These are phyloP conservation scores for Cyclaneusma minus DNA, from an alignment of 2,329 filamentous ascomycete species.

Conservation along the genomic window DNA sequence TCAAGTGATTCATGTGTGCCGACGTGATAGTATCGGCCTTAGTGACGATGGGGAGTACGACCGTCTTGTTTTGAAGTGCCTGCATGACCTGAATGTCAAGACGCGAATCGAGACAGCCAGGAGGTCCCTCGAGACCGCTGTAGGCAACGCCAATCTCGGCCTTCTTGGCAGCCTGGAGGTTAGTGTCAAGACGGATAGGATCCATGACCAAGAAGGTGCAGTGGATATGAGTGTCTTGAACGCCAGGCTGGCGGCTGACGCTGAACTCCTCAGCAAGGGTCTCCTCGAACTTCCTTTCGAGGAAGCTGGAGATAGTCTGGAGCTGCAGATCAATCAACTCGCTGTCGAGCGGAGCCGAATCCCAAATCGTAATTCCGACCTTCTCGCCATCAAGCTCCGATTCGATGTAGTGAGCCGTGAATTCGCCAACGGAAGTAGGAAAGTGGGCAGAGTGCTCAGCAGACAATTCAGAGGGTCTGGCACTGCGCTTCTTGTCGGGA, in stretches of 20 bases:
- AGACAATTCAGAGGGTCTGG: conserved; percentile 18
- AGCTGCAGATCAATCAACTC: conserved; percentile 89
- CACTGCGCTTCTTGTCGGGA: conserved; percentile 57
- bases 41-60: conserved; percentile 85
- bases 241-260: conserved; percentile 80
- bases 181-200: conserved; percentile 70
- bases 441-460: conserved; percentile 41
- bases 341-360: conserved; percentile 89
- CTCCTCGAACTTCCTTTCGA: conserved; percentile 97
- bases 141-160: too few species aligned
- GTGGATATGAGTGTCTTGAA: conserved; percentile 93
- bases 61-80: conserved; percentile 81
- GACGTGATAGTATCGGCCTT: conserved; percentile 97
- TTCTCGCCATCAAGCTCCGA: conserved; percentile 88
- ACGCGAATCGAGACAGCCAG: conserved; percentile 62
- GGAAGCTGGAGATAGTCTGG: conserved; percentile 76
- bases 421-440: conserved; percentile 46
- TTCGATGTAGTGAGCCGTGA: conserved; percentile 80
- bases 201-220: conserved; percentile 88
- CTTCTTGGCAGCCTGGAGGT: conserved; percentile 52
- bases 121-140: conserved; percentile 31
- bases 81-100: conserved; percentile 83
- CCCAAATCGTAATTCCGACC: conserved; percentile 87
- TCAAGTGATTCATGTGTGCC: conserved; percentile 82
- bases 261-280: conserved; percentile 97